Conservation (phyloP, 1,284 basidiomycete genomes). For the Pyrrhoderma noxium region DNA sequence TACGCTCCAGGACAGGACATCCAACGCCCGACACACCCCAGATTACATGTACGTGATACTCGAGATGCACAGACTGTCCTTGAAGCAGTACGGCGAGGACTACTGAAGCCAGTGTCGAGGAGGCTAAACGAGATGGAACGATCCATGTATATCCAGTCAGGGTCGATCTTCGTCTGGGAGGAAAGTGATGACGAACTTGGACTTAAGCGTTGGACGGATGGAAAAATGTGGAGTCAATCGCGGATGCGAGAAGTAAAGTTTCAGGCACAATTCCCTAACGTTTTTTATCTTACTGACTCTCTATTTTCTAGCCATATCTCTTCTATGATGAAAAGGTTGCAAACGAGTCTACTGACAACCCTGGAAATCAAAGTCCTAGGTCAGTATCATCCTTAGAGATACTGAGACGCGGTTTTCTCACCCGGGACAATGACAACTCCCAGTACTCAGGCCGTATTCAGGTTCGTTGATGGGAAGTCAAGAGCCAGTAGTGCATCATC, state of each 20-base stretch:
- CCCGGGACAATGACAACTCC: not conserved
- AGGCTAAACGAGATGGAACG: constrained; percentile 55
- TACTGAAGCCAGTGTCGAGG: constrained; percentile 41
- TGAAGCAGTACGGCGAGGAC: constrained; percentile 50
- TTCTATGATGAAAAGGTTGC: constrained; percentile 59
- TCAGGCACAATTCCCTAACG: constrained; percentile 5
- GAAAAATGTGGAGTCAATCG: constrained; percentile 58
- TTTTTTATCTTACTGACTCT: constrained; percentile 13
- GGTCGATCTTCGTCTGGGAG: constrained; percentile 60
- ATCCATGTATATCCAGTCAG: constrained; percentile 46
- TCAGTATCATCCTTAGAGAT: constrained; percentile 23
- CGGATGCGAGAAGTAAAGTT: constrained; percentile 51
- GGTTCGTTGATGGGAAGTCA: constrained; percentile 51
- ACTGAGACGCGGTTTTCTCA: not conserved
- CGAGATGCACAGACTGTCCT: constrained; percentile 54
- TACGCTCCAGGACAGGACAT: constrained; percentile 35
- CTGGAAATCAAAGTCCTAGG: constrained; percentile 32
- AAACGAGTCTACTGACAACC: constrained; percentile 32
- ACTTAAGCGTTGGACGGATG: constrained; percentile 58
- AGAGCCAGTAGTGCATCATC: constrained; percentile 42
- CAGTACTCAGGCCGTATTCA: constrained; percentile 39
- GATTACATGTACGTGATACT: constrained; percentile 56
- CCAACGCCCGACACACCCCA: constrained; percentile 53
- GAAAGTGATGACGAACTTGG: constrained; percentile 57
- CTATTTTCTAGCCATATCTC: constrained; percentile 44